These are phyloP conservation scores for Trypanosoma conorhini DNA, from an alignment of 208 protist genomes.

Conservation along the genomic window DNA sequence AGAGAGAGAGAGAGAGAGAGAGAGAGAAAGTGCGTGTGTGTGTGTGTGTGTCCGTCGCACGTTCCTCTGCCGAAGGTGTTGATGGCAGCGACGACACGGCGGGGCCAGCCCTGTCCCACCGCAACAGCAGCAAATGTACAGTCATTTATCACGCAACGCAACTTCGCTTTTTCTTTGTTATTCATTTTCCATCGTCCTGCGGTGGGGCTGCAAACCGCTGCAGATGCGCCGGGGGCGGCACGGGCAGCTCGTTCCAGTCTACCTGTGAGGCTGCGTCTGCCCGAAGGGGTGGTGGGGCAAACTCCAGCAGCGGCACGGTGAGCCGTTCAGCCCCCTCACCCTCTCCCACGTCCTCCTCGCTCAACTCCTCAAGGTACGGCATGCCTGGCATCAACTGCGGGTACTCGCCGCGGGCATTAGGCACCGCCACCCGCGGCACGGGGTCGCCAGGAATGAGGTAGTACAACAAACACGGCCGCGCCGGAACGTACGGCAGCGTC, in stretches of 20 bases:
- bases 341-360: neutral
- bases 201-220: constrained; percentile 17
- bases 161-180: neutral
- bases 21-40: too few relatives aligned
- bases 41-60: too few relatives aligned
- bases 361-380: constrained; percentile 69
- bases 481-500: constrained; percentile 63
- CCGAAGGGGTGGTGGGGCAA: constrained; percentile 44
- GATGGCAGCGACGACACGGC: neutral
- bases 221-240: constrained; percentile 26
- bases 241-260: constrained; percentile 34
- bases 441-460: constrained; percentile 75
- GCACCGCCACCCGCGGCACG: constrained; percentile 60
- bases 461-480: constrained; percentile 64
- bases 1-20: neutral
- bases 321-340: neutral
- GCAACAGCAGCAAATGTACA: neutral
- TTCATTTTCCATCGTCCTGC: neutral
- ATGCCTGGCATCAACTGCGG: constrained; percentile 61
- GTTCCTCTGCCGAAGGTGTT: neutral
- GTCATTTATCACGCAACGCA: neutral
- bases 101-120: neutral
- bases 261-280: constrained; percentile 31
- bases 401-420: constrained; percentile 80
- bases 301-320: constrained; percentile 48